A percentile compares a stretch with the other conserved stretches of the same genome.
These are phyloP conservation scores for Themeda triandra DNA, from an alignment of 176 grass and related monocot species.

Conservation along the genomic window DNA sequence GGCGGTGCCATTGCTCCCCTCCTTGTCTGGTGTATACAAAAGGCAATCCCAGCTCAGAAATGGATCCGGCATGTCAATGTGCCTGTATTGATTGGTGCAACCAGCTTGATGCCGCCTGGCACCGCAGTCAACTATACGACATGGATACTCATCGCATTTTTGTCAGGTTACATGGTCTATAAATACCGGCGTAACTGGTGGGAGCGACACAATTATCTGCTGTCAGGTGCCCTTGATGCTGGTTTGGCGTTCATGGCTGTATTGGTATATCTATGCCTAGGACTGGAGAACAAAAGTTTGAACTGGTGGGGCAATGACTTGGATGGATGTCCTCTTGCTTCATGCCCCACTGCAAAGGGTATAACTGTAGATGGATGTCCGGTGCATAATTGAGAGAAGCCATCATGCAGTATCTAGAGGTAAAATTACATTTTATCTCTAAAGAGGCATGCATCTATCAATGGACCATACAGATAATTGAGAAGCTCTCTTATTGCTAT, in stretches of 20 bases:
- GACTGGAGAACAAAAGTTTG: slow-evolving; percentile 66
- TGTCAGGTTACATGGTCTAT: slow-evolving; percentile 87
- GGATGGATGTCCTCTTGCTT: slow-evolving; percentile 83
- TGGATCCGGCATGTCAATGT: slow-evolving; percentile 89
- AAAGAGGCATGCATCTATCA: background rate
- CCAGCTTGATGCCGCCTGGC: slow-evolving; percentile 55
- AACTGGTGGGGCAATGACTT: slow-evolving; percentile 93
- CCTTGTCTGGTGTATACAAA: slow-evolving; percentile 72
- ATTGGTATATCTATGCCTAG: slow-evolving; percentile 75
- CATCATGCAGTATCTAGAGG: background rate
- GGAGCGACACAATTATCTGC: slow-evolving; percentile 80
- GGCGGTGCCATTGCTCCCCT: slow-evolving; percentile 70
- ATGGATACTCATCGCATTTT: slow-evolving; percentile 74
- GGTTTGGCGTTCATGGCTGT: slow-evolving; percentile 93
- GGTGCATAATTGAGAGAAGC: slow-evolving; percentile 9
- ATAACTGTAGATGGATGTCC: slow-evolving; percentile 69
- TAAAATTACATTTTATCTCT: background rate
- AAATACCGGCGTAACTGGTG: slow-evolving; percentile 75
- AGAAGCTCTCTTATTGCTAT: slow-evolving; percentile 36
- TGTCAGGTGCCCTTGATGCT: slow-evolving; percentile 88
- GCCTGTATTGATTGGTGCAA: slow-evolving; percentile 66
- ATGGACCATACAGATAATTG: background rate
- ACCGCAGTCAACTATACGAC: slow-evolving; percentile 87
- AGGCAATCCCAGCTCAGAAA: slow-evolving; percentile 57
- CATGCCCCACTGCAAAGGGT: slow-evolving; percentile 75